Conservation (phyloP, 2,329 filamentous ascomycete genomes). For the Talaromyces sp. region DNA sequence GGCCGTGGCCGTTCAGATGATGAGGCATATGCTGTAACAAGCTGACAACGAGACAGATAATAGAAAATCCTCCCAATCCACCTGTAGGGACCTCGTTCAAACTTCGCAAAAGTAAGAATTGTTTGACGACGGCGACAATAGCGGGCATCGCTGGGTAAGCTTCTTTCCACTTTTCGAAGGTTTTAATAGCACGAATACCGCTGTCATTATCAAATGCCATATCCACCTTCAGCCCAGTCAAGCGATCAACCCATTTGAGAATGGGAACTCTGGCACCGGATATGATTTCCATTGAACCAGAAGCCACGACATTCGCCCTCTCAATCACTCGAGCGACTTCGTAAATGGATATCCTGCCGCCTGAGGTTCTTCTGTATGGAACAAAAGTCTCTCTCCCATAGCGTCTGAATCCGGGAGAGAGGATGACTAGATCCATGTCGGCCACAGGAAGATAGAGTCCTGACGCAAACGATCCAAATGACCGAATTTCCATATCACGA, state of each 20-base stretch:
- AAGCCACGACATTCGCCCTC: slow-evolving; percentile 51
- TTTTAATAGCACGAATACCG: slow-evolving; percentile 74
- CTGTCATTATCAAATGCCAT: slow-evolving; percentile 91
- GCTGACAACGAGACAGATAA: slow-evolving; percentile 89
- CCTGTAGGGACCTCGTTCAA: slow-evolving; percentile 89
- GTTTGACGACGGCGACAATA: slow-evolving; percentile 84
- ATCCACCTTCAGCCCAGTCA: slow-evolving; percentile 80
- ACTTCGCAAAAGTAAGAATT: slow-evolving; percentile 82
- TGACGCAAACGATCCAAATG: slow-evolving; percentile 93
- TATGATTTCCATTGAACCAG: slow-evolving; percentile 65
- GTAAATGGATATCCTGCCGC: slow-evolving; percentile 50
- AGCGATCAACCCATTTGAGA: slow-evolving; percentile 79
- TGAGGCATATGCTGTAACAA: slow-evolving; percentile 78
- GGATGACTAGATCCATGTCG: slow-evolving; percentile 90
- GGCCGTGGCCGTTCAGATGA: slow-evolving; percentile 61
- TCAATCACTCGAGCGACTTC: slow-evolving; percentile 50
- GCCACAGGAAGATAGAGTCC: slow-evolving; percentile 74
- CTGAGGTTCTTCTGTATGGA: slow-evolving; percentile 40
- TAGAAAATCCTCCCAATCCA: slow-evolving; percentile 88
- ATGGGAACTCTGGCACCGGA: slow-evolving; percentile 78
- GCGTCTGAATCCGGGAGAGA: slow-evolving; percentile 60
- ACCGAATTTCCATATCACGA: slow-evolving; percentile 60
- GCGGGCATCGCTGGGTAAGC: slow-evolving; percentile 81
- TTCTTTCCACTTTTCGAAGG: slow-evolving; percentile 74
- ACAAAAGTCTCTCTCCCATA: slow-evolving; percentile 50